Conservation (phyloP, 2,329 filamentous ascomycete genomes). For the Boeremia lycopersici region DNA sequence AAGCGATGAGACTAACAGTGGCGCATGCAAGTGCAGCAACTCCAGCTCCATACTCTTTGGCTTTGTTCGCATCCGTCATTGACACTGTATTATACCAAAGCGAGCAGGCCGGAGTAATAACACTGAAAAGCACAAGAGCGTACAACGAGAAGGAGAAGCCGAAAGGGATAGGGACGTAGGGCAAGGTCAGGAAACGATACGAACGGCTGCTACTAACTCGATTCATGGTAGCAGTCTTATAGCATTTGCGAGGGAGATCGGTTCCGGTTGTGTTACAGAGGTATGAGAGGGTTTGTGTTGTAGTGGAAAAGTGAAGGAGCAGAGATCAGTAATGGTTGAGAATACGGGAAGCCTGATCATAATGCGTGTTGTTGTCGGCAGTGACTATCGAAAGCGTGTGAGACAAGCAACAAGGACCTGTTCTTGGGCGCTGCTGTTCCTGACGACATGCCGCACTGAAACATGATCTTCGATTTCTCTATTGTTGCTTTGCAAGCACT, state of each 20-base stretch:
- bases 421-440: neutral
- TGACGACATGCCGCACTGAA: slow-evolving; percentile 5
- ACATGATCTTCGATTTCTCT: neutral
- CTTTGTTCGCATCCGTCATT: slow-evolving; percentile 4
- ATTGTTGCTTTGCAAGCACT: neutral
- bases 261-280: slow-evolving; percentile 1
- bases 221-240: neutral
- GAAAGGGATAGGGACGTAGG: neutral
- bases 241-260: neutral
- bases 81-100: slow-evolving; percentile 1
- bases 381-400: slow-evolving; percentile 2
- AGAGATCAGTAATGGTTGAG: neutral
- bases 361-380: neutral
- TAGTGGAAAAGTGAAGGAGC: neutral
- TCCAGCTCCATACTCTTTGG: slow-evolving; percentile 6
- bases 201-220: neutral
- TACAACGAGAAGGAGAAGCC: neutral
- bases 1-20: slow-evolving; percentile 5
- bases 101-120: neutral
- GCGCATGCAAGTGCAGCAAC: slow-evolving; percentile 1
- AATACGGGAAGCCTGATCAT: neutral
- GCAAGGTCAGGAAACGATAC: neutral
- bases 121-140: neutral
- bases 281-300: neutral
- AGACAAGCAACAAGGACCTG: neutral